phyloP scores from a whole-genome alignment of 352 stramenopile species.

The Poterioochromonas sp. region DNA sequence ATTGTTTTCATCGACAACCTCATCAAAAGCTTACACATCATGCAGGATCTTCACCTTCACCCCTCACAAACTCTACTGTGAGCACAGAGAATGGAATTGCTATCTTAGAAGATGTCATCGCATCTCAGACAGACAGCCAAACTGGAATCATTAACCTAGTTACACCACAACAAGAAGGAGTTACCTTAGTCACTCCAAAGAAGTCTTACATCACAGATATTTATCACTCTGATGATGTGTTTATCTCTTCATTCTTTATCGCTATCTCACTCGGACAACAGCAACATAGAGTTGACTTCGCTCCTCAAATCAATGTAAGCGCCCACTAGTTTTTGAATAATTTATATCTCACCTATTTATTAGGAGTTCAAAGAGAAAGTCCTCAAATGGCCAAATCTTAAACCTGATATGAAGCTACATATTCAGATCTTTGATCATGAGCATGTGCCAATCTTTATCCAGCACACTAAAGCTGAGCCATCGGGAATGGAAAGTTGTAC shows the following conservation, averaged over 20 bases:
- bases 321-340: not conserved
- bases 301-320: not conserved
- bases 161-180: no score
- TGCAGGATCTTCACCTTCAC: no score
- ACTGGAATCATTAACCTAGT: no score
- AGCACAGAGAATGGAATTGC: no score
- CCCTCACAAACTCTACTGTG: no score
- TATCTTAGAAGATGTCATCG: no score
- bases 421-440: slow-evolving; percentile 37
- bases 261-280: slow-evolving; percentile 49
- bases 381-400: slow-evolving; percentile 49
- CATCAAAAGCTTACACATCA: no score
- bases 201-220: not conserved
- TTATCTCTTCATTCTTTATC: slow-evolving; percentile 53
- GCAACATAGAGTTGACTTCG: slow-evolving; percentile 47
- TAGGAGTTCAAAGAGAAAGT: slow-evolving; percentile 42
- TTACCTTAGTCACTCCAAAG: not conserved
- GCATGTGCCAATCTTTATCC: slow-evolving; percentile 9
- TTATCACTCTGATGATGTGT: slow-evolving; percentile 22
- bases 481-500: slow-evolving; percentile 26
- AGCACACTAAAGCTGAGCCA: slow-evolving; percentile 18
- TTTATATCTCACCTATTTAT: not conserved
- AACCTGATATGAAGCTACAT: slow-evolving; percentile 50
- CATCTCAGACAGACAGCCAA: no score
- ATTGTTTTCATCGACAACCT: slow-evolving; percentile 30